Percentiles rank a stretch among this genome's conserved stretches.
Evolutionary conservation across 768 basidiomycete species (phyloP).

Genomic region (Pleurotus pulmonarius): DNA sequence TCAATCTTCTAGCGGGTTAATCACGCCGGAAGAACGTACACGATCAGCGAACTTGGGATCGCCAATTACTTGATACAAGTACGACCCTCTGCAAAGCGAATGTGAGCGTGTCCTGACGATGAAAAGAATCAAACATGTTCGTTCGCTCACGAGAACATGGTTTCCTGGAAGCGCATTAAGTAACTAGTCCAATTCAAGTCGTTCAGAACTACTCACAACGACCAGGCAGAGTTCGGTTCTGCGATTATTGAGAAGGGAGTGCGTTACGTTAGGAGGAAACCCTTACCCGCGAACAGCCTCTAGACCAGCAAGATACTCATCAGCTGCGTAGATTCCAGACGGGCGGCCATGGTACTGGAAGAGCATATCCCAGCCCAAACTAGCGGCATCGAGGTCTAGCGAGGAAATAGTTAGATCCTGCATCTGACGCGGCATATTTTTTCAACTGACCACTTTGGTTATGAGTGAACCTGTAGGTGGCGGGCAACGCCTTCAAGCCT

Average conservation of each 20-base stretch:
- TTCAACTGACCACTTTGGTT: slow-evolving; percentile 43
- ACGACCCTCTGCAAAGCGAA: slow-evolving; percentile 38
- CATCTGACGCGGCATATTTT: neutral
- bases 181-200: too few species aligned
- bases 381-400: slow-evolving; percentile 45
- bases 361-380: slow-evolving; percentile 49
- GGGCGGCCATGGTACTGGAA: slow-evolving; percentile 59
- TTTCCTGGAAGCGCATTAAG: slow-evolving; percentile 33
- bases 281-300: slow-evolving; percentile 50
- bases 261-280: neutral
- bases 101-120: neutral
- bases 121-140: neutral
- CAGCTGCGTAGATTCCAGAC: slow-evolving; percentile 52
- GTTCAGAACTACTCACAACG: slow-evolving; percentile 31
- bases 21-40: slow-evolving; percentile 22
- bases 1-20: neutral
- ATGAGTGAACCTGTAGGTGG: slow-evolving; percentile 51
- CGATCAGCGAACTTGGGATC: slow-evolving; percentile 49
- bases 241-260: neutral
- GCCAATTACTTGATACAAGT: slow-evolving; percentile 52
- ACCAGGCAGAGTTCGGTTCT: slow-evolving; percentile 55
- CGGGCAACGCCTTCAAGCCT: slow-evolving; percentile 50
- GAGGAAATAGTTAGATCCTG: neutral
- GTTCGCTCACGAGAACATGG: slow-evolving; percentile 51
- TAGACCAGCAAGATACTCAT: slow-evolving; percentile 54